Evolutionary conservation across 164 flowering plant genomes (phyloP), one percentile per base, ranked within the genome.

Genomic region (Buxus sempervirens): DNA sequence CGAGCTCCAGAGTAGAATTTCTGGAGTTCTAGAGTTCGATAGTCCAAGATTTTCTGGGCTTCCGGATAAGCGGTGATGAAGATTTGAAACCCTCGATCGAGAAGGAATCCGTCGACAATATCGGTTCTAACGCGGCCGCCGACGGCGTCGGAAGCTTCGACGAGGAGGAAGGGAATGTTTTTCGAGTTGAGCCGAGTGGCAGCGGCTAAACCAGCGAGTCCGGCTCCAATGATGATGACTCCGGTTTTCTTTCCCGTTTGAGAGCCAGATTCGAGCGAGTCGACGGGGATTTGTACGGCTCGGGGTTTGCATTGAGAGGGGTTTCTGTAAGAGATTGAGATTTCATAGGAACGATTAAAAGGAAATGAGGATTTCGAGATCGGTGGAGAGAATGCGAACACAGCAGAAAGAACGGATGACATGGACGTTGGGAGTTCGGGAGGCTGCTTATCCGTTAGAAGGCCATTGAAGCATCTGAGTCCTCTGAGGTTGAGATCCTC

Each of bases 111-210:
- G 69, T 91, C 90, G 54, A 86, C 80, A 18, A 49, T 9, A 67
- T 94, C 98, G 1, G 96, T 91, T 4, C 98, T 75, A 58, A 91
- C 98, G 28, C 98, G 96, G 72, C 97, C 97, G 54, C 97, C 97
- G 51, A 88, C 90, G 63, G 75, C 85, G 63, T 94, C 96, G 53
- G 98, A 88, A 9, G 97, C 79, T 72, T 94, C 98, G 5, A 94
- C 72, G 63, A 94, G 88, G 76, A 83, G 73, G 80, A 87, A 94
- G 7, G 96, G 96, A 71, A 85, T 80, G 73, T 79, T 73, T 1
- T 69, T 71, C 59, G 95, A 78, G 60, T 74, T 69, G 65, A 94
- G 90, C 4, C 77, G 82, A 61, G 77, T 81, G 10, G 98, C 97
- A n/a, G 98, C 98, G 28, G 98, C 89, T 16, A 94, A 74, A 16